Base-by-base conservation (phyloP, 352 stramenopile species). In the Phytophthora sojae region DNA sequence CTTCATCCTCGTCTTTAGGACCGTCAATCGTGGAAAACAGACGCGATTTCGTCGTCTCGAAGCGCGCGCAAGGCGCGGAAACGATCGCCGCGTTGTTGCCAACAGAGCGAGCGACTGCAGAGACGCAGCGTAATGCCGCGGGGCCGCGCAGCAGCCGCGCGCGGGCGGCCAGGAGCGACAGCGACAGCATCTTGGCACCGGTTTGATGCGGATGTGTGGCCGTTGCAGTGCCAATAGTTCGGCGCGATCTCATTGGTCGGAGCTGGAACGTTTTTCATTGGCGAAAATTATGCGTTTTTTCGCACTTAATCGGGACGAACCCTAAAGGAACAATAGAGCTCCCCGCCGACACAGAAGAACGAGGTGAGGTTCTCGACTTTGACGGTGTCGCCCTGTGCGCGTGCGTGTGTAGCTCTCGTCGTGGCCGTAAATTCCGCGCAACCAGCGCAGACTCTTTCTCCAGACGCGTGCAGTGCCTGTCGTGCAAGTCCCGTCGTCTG, bases 181-280 rank as follows among this genome's bases (percentile, higher is more conserved):
- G 30, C 61, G 60, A 61, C 58, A 73, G 52, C 76, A 82, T 80
- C n/a, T 63, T 56, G 50, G 21, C 9, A 1, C 21, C 19, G 37
- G 3, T 39, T 9, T 14, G 15, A 42, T 42, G 29, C 37, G 37
- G 39, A 58, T 70, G 59, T 73, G 57, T 72, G 58, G 69, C 32
- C 5, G 32, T 32, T 21, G 30, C n/a, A 42, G 35, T 15, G 35
- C 35, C 9, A 42, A 14, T 42, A 42, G 9, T 42, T 42, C 12
- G 35, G 12, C 11, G 29, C 29, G 3, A 5, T 32, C 29, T 32
- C 35, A 42, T 15, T 42, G 9, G 8, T 15, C 35, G 4, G 11
- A 5, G 9, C 9, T 42, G 35, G 14, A 42, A 42, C 9, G 9
- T 15, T 42, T 51, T 15, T 57, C 1, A 71, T 61, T 71, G 15